Evolutionary conservation across 768 basidiomycete genomes (phyloP).

Genomic region (Tulasnella sp.): DNA sequence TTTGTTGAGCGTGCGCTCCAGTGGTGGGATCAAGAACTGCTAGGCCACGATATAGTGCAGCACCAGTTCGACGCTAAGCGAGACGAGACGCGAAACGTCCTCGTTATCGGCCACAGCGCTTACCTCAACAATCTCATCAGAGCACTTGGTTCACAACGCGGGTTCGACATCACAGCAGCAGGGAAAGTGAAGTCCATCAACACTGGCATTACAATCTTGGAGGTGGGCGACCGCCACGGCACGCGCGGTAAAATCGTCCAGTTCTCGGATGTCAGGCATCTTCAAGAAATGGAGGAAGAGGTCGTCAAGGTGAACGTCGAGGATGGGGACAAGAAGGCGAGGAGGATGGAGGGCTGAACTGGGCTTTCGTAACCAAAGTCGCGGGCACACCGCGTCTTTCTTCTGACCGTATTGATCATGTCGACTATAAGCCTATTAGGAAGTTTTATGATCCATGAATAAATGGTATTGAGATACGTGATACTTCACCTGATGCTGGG

Average conservation of each 20-base stretch:
- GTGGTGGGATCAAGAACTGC: constrained; percentile 10
- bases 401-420: too few species aligned
- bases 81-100: background rate
- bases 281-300: background rate
- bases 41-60: background rate
- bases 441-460: too few species aligned
- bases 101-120: constrained; percentile 18
- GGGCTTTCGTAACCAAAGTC: background rate
- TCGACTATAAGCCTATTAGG: too few species aligned
- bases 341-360: background rate
- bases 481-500: too few species aligned
- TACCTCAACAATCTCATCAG: constrained; percentile 14
- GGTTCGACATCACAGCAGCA: background rate
- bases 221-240: background rate
- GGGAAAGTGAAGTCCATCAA: background rate
- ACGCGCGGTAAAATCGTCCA: background rate
- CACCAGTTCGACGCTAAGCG: background rate
- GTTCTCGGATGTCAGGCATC: background rate
- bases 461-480: too few species aligned
- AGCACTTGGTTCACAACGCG: background rate
- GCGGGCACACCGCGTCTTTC: background rate
- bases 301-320: constrained; percentile 14
- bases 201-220: constrained; percentile 4
- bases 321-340: background rate
- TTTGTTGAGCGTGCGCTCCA: constrained; percentile 8